Evolutionary conservation across 768 basidiomycete species (phyloP).

Genomic region (Tulasnella sp.): DNA sequence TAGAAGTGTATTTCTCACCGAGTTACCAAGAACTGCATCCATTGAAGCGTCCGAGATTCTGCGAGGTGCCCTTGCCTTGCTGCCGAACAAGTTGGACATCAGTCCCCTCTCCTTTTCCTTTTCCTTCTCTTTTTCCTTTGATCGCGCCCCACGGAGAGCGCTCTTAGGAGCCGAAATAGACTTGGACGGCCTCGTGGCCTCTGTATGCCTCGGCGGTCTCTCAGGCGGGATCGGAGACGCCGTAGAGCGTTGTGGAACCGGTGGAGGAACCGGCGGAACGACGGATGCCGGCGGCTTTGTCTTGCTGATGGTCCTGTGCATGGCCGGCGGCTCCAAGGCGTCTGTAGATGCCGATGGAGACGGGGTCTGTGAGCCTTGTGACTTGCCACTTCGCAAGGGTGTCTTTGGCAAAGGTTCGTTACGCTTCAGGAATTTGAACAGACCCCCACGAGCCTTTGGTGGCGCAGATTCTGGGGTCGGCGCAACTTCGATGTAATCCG

Average conservation of each 20-base stretch:
- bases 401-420: too few relatives aligned
- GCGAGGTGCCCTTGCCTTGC: background rate
- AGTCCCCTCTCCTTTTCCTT: conserved; percentile 7
- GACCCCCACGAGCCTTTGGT: too few relatives aligned
- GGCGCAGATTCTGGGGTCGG: too few relatives aligned
- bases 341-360: too few relatives aligned
- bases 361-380: too few relatives aligned
- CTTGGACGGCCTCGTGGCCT: background rate
- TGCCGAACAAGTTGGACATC: conserved; percentile 1
- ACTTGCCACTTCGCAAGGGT: too few relatives aligned
- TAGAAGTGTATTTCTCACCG: conserved; percentile 1
- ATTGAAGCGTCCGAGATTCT: conserved; percentile 7
- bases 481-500: too few relatives aligned
- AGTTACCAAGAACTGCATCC: conserved; percentile 11
- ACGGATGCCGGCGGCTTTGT: too few relatives aligned
- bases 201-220: background rate
- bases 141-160: background rate
- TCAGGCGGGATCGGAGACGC: background rate
- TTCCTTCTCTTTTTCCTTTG: background rate
- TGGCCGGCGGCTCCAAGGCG: too few relatives aligned
- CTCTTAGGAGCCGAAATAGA: background rate
- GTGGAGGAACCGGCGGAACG: too few relatives aligned
- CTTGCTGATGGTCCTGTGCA: too few relatives aligned
- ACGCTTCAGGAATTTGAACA: too few relatives aligned
- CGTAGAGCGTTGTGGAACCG: background rate